Base-by-base conservation (phyloP, 371 early-diverging fungal species). In the Apophysomyces sp. region DNA sequence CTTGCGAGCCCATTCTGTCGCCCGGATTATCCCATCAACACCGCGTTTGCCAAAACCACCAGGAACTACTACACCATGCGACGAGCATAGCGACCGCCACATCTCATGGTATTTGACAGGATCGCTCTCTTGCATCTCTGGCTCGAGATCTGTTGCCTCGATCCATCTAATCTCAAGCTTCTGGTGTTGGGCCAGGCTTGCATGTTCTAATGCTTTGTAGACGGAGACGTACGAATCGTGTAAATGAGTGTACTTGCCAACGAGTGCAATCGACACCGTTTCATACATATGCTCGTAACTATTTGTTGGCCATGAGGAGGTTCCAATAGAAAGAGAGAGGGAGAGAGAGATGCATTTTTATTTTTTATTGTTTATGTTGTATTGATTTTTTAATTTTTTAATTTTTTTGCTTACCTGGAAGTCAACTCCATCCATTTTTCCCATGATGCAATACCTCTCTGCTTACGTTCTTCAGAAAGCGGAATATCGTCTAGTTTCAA, bases 21-120 rank as follows among this genome's bases (percentile, higher is more conserved):
- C 98, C 36, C 86, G 71, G 37, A 99, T 87, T 92, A 95, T 99
- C 65, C 99, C 98, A 72, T 98, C 99, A 44, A 92, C 89, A 65
- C 99, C 99, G 70, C 98, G 94, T 57, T 78, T 80, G 51, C 99
- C 99, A 75, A 99, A 99, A 29, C 99, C 99, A 67, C 99, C 99
- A 26, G 99, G 99, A 18, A 99, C 95, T 13, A 99, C 80, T 54
- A 99, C 93, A 57, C 98, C 99, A 73, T 97, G 79, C 30, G 95
- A 93, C n/a, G 89, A 84, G 76, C 92, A 91, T 44, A 98, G 74
- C 29, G 79, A 77, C 68, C 91, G 84, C 99, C 97, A 97, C 2
- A 97, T 90, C 67, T 96, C 96, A 67, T 96, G 92, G 78, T 92
- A 96, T 76, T 94, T 93, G 73, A 91, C 81, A 36, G 98, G 94